These are phyloP conservation scores for maize (Zea mays) DNA, from an alignment of 176 grass and related monocot genomes.

Conservation along the genomic window Zm-B73-REFERENCE-NAM-5.0 NC_050096.1:140968501-140969000, in stretches of 20 bases:
- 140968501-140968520: slow-evolving; percentile 59
- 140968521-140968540: slow-evolving; percentile 71
- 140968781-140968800: slow-evolving; percentile 52
- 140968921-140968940: slow-evolving; percentile 54
- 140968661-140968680: slow-evolving; percentile 67
- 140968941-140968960: slow-evolving; percentile 65
- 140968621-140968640: slow-evolving; percentile 67
- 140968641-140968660: slow-evolving; percentile 75
- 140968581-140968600: slow-evolving; percentile 77
- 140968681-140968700: slow-evolving; percentile 74
- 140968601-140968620: slow-evolving; percentile 65
- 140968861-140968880: slow-evolving; percentile 62
- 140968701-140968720: slow-evolving; percentile 77
- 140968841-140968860: slow-evolving; percentile 57
- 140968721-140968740: slow-evolving; percentile 75
- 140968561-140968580: slow-evolving; percentile 69
- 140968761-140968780: slow-evolving; percentile 55
- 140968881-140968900: slow-evolving; percentile 59
- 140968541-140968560: slow-evolving; percentile 63
- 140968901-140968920: slow-evolving; percentile 72
- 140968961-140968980: slow-evolving; percentile 67
- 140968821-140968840: slow-evolving; percentile 40
- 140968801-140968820: slow-evolving; percentile 69
- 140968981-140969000: slow-evolving; percentile 84
- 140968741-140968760: slow-evolving; percentile 52